Evolutionary conservation across 331 rosid species (phyloP).

Genomic region (Acacia pycnantha): DNA sequence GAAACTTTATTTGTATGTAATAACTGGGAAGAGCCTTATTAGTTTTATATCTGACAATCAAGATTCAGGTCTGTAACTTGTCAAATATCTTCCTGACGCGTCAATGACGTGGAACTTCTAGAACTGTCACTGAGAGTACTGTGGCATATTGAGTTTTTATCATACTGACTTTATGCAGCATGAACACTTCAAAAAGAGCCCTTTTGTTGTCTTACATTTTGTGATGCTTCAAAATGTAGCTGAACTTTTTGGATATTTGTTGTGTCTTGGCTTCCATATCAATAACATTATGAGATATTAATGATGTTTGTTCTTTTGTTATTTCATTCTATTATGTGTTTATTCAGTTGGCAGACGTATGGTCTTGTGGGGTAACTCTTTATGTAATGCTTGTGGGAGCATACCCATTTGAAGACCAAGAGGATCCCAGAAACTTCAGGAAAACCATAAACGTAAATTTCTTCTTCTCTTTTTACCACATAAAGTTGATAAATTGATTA

Average conservation of each 20-base stretch:
- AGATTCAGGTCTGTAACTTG: too few relatives aligned
- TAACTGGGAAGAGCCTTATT: background rate
- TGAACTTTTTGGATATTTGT: background rate
- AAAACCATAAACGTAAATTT: constrained; percentile 61
- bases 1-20: background rate
- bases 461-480: constrained; percentile 23
- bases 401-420: constrained; percentile 73
- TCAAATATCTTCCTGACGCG: too few relatives aligned
- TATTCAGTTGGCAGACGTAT: constrained; percentile 71
- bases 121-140: too few relatives aligned
- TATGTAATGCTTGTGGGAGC: constrained; percentile 77
- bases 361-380: constrained; percentile 90
- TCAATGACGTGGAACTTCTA: too few relatives aligned
- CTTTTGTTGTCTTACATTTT: background rate
- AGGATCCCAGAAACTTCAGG: constrained; percentile 60
- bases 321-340: background rate
- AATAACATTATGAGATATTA: too few relatives aligned
- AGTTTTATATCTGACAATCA: too few relatives aligned
- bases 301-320: too few relatives aligned
- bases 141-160: background rate
- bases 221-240: background rate
- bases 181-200: background rate
- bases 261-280: background rate
- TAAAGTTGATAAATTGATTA: background rate
- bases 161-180: background rate